Evolutionary conservation across 352 stramenopile species (phyloP), one percentile per base, ranked within the genome.

Genomic region (Discostella stelligera): DNA sequence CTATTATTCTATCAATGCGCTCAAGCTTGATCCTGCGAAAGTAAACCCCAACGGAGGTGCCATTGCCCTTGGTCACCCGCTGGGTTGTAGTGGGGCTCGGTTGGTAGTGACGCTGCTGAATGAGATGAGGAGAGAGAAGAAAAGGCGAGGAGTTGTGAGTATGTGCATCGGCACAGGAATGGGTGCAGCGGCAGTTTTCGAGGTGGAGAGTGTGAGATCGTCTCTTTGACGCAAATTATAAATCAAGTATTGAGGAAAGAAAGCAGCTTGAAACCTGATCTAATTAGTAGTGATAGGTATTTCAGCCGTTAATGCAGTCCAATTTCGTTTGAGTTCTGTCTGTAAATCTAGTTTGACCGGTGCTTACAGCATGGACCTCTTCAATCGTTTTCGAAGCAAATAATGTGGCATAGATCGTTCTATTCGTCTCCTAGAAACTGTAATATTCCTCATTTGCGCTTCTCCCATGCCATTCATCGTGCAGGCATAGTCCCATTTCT

Each of bases 111-210:
- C 94, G 55, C 82, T 98, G 27, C 69, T 98, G 49, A 88, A 96
- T 80, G 91, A 97, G 79, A 89, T 98, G 68, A 95, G 96, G 82
- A 88, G 94, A 53, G 66, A 74, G 21, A 83, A 74, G 30, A 60
- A 70, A 23, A 60, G 80, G 10, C 81, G 63, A 77, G 95, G 95
- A 60, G 91, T 97, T 60, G 94, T 97, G 55, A 96, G 91, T 64
- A 98, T 98, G 94, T 98, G 96, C 86, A 96, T 98, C 82, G 96
- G 96, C 71, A 97, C 94, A 60, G 96, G 96, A 62, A 97, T 97
- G 94, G 96, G 95, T 39, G 95, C 94, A 23, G 96, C 96, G 63
- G 94, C 94, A 49, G 90, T 98, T 55, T 91, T 98, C 58, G 95
- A 98, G 84, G 92, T 94, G 13, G 84, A 90, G 49, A 37, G 32